phyloP scores from a whole-genome alignment of 108 stramenopile genomes.

The Nitzschia putrida region DNA sequence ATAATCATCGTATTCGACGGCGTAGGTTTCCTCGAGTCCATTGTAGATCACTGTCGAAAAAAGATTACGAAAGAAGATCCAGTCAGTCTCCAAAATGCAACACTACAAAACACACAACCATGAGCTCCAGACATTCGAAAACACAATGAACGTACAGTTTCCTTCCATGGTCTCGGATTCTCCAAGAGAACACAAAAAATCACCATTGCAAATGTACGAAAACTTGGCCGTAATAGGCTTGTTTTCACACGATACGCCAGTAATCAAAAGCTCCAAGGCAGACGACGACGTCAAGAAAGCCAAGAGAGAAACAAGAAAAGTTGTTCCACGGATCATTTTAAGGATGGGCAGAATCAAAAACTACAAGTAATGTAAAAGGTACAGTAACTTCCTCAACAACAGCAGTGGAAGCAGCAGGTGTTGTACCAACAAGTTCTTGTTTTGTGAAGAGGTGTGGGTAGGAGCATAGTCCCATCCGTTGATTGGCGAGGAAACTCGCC shows the following conservation, averaged over 20 bases:
- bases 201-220: conserved; percentile 21
- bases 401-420: background rate
- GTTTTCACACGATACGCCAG: background rate
- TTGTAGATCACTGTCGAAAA: conserved; percentile 1
- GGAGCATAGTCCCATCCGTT: too few species aligned
- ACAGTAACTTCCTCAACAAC: background rate
- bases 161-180: conserved; percentile 19
- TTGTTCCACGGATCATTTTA: background rate
- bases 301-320: background rate
- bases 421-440: too few species aligned
- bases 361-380: too few species aligned
- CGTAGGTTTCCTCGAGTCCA: conserved; percentile 2
- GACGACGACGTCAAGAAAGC: background rate
- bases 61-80: background rate
- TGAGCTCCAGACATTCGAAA: background rate
- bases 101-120: background rate
- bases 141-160: conserved; percentile 15
- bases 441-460: too few species aligned
- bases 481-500: too few species aligned
- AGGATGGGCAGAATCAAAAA: too few species aligned
- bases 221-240: background rate
- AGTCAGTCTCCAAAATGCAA: background rate
- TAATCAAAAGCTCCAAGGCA: conserved; percentile 10
- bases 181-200: conserved; percentile 17
- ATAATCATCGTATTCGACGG: background rate